Evolutionary conservation across 2,329 filamentous ascomycete species (phyloP).

Genomic region (Pezicula neosporulosa): DNA sequence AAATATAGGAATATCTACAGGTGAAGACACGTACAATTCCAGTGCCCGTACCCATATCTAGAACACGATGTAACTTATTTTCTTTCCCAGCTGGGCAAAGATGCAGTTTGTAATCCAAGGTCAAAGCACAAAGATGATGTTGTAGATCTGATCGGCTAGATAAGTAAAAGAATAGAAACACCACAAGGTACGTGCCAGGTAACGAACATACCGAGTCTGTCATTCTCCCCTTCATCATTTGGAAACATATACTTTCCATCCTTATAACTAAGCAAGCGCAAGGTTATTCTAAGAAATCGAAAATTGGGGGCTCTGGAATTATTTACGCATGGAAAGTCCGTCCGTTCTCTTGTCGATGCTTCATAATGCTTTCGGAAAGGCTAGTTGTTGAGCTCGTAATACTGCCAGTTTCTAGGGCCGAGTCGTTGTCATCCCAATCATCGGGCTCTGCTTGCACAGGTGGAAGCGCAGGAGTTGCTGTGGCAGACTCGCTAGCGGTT

Average conservation of each 20-base stretch:
- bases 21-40: not conserved
- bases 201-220: not conserved
- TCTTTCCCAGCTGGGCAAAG: not conserved
- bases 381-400: constrained; percentile 1
- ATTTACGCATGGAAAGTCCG: constrained; percentile 6
- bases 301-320: not conserved
- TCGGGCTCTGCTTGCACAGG: not conserved
- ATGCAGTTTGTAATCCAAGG: constrained; percentile 1
- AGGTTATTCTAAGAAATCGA: not conserved
- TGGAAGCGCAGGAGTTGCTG: too few species aligned
- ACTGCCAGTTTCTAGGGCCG: not conserved
- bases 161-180: not conserved
- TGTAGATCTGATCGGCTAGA: constrained; percentile 1
- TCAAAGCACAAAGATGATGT: constrained; percentile 2
- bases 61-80: not conserved
- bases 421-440: not conserved
- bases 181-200: not conserved
- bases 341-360: constrained; percentile 4
- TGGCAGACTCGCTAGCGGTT: too few species aligned
- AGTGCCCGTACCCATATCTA: constrained; percentile 2
- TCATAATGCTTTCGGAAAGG: constrained; percentile 1
- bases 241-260: constrained; percentile 3
- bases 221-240: constrained; percentile 3
- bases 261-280: not conserved
- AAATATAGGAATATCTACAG: too few species aligned